These are phyloP conservation scores for Miamiensis avidus DNA, from an alignment of 169 alveolate genomes.

Conservation along the genomic window DNA sequence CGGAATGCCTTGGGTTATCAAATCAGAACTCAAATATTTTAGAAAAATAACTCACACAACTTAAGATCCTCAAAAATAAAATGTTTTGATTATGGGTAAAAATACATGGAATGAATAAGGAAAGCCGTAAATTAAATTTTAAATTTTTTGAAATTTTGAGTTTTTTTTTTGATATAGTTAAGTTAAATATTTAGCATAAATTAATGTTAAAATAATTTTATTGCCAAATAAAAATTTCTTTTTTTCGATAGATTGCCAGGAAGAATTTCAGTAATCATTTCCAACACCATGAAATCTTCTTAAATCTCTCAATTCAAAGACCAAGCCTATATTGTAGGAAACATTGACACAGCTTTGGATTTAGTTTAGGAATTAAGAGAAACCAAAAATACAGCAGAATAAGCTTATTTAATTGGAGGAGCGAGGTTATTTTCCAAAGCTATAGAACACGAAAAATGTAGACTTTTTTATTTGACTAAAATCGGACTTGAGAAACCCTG, in stretches of 20 bases:
- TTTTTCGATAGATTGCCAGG: neutral
- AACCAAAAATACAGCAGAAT: conserved; percentile 2
- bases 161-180: conserved; percentile 48
- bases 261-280: conserved; percentile 14
- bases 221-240: too few relatives aligned
- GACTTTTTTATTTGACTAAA: conserved; percentile 85
- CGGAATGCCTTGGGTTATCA: conserved; percentile 91
- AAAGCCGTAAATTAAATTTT: conserved; percentile 79
- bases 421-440: conserved; percentile 79
- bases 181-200: neutral
- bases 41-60: conserved; percentile 73
- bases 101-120: conserved; percentile 96
- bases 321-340: conserved; percentile 17
- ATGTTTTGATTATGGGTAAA: conserved; percentile 96
- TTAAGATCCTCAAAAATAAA: conserved; percentile 41
- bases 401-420: conserved; percentile 81
- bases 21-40: conserved; percentile 86
- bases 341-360: conserved; percentile 43
- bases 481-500: conserved; percentile 77
- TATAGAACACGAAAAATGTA: conserved; percentile 58
- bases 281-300: conserved; percentile 29
- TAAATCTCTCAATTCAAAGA: neutral
- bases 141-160: conserved; percentile 85
- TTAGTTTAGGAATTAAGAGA: conserved; percentile 3
- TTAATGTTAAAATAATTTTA: conserved; percentile 6